Base-by-base conservation (phyloP, 306 rosid genomes). In the Mucuna pruriens region DNA sequence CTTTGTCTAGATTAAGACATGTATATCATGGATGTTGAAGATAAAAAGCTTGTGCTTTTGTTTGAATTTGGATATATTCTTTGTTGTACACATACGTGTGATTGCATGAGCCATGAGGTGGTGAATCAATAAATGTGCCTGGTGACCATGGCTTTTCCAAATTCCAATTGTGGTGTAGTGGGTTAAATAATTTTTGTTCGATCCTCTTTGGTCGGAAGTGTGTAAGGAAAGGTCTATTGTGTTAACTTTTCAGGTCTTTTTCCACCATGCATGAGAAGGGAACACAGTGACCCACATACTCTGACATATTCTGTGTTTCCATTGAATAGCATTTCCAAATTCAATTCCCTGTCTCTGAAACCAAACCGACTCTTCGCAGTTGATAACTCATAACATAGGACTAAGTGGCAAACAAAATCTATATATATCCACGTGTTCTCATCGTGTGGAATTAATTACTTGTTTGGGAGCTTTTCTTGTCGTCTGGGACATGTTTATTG, bases 211-310 rank as follows among this genome's bases (percentile, higher is more conserved):
- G 66, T 76, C 52, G 64, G 54, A 23, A 19, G 31, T 15, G 22
- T 62, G 22, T 6, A 31, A 62, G 68, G 42, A 62, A 61, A 29
- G 55, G 23, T 25, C 9, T 1, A 6, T 61, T 31, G 68, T 1
- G 33, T 60, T 51, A 49, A 22, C 23, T 71, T 36, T 72, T 64
- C 7, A 38, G 68, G 83, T 84, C 81, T 66, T 54, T 71, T 79
- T 80, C 61, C 71, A 60, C 51, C 6, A 3, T 25, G 2, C 6
- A 3, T 25, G 2, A 15, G 52, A 46, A 58, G 82, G 81, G 39
- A 38, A 87, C 82, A 85, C 2, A 62, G 20, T 76, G 85, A 80
- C 84, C 86, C 49, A 57, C 81, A 71, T 60, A 72, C 20, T 29
- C 61, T 34, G 38, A 33, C 38, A 17, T 29, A 11, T 45, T 39